Evolutionary conservation across 208 protist species (phyloP), one percentile per base, ranked within the genome.

Genomic region (Acanthamoeba lenticulata): DNA sequence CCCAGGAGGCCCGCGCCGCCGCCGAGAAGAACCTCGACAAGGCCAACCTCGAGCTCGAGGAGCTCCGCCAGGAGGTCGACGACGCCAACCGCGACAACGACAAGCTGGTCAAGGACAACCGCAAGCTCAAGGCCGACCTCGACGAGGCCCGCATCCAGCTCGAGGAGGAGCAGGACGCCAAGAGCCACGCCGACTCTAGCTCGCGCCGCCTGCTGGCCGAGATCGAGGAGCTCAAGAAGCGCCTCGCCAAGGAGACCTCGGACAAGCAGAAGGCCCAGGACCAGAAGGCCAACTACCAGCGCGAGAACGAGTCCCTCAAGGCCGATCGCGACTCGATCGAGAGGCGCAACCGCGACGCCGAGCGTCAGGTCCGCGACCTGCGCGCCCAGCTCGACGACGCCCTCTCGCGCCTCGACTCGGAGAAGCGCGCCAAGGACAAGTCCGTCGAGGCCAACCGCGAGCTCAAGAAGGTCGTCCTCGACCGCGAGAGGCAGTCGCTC

Each of bases 261-360:
- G 79, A 52, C 79, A 62, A 52, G 42, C 13, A 92, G 57, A 85
- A 95, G 89, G 94, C 94, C 52, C 17, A 44, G 90, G 93, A 90
- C n/a, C 57, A 85, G 94, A 88, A 40, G 6, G 38, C 38, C n/a
- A 42, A 65, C 52, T 91, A 95, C 24, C 57, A 79, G 21, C 60
- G 40, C 42, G 47, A 91, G 72, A 95, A 95, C 49, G 94, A 96
- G 85, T 42, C 47, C 1, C 32, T 96, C 7, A 91, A 96, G 89
- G 92, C 62, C 52, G 65, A 95, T 29, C 42, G 38, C 40, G 57
- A 81, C 62, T 49, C 44, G n/a, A 57, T 81, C 67, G 74, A 52
- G 45, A 88, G 79, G 49, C 42, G 79, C 81, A 94, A 94, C 47
- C 95, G 95, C 74, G 52, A 65, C 2, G 29, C 95, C 7, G 90